These are phyloP conservation scores for Sclerotinia spermophila DNA, from an alignment of 2,329 filamentous ascomycete species.

Conservation along the genomic window DNA sequence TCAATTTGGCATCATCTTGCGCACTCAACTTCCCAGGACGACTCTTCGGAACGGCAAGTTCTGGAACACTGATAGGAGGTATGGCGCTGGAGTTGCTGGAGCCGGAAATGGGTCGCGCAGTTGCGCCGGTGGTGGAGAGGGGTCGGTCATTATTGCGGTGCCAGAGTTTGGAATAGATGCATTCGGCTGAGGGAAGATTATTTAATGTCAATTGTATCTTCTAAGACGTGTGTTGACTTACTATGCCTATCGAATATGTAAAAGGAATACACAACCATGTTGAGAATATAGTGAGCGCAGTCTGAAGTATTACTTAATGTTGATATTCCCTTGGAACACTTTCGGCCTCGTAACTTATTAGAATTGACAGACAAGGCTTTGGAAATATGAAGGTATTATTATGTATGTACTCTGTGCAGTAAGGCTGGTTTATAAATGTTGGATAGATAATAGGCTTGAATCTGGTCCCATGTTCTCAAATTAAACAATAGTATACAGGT, in stretches of 20 bases:
- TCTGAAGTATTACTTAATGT: neutral
- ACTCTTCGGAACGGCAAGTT: conserved; percentile 33
- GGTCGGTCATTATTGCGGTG: conserved; percentile 36
- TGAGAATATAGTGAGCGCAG: neutral
- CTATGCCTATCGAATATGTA: conserved; percentile 99
- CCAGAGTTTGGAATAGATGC: conserved; percentile 93
- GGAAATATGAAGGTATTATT: neutral
- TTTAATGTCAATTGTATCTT: conserved; percentile 22
- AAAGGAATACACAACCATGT: conserved; percentile 93
- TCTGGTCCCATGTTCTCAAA: neutral
- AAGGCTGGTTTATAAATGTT: neutral
- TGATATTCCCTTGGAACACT: neutral
- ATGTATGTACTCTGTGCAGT: neutral
- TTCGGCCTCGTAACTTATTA: neutral
- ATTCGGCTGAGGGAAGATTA: conserved; percentile 65
- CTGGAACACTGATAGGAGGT: conserved; percentile 30
- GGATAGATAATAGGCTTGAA: neutral
- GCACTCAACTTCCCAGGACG: conserved; percentile 41
- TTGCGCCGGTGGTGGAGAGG: conserved; percentile 38
- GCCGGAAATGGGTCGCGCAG: conserved; percentile 47
- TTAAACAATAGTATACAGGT: conserved; percentile 5
- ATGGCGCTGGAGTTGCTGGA: conserved; percentile 45
- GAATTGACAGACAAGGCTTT: neutral
- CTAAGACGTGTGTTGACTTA: conserved; percentile 44
- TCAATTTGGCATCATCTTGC: conserved; percentile 88